A percentile compares a stretch with the other conserved stretches of the same genome.
Conservation (phyloP, 768 basidiomycete genomes). For the Cubamyces lactineus region DNA sequence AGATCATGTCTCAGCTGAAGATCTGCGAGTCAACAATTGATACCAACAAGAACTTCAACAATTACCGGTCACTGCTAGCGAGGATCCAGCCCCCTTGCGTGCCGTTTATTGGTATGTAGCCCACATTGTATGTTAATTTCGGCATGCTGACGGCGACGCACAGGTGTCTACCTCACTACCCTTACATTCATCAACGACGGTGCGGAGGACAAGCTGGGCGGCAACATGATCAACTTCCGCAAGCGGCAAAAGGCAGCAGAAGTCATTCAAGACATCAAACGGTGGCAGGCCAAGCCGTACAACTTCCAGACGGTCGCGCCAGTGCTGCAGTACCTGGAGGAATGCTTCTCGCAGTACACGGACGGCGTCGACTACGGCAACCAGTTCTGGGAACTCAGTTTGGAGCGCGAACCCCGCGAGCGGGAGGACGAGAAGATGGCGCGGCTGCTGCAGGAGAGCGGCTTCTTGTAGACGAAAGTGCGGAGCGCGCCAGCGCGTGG, state of each 20-base stretch:
- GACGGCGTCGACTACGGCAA: conserved; percentile 73
- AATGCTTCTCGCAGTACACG: conserved; percentile 70
- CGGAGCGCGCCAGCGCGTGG: not conserved
- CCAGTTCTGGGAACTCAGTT: conserved; percentile 82
- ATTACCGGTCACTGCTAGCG: conserved; percentile 84
- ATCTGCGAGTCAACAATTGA: conserved; percentile 90
- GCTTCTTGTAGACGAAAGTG: conserved; percentile 48
- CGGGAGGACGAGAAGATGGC: conserved; percentile 98
- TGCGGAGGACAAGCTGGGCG: conserved; percentile 80
- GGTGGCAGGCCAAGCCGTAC: conserved; percentile 91
- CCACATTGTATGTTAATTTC: not conserved
- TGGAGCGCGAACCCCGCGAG: conserved; percentile 91
- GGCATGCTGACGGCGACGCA: not conserved
- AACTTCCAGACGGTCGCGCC: conserved; percentile 72
- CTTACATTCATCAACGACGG: conserved; percentile 99
- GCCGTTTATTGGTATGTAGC: conserved; percentile 84
- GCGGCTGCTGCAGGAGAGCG: conserved; percentile 82
- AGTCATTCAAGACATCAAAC: conserved; percentile 94
- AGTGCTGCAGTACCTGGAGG: conserved; percentile 77
- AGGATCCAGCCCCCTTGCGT: conserved; percentile 91
- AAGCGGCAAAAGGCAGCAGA: conserved; percentile 97
- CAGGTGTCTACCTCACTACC: conserved; percentile 94
- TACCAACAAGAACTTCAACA: conserved; percentile 91
- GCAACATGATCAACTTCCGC: conserved; percentile 88
- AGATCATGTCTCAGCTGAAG: conserved; percentile 71